Evolutionary conservation across 345 rosid species (phyloP).

Genomic region (Salix brachista): DNA sequence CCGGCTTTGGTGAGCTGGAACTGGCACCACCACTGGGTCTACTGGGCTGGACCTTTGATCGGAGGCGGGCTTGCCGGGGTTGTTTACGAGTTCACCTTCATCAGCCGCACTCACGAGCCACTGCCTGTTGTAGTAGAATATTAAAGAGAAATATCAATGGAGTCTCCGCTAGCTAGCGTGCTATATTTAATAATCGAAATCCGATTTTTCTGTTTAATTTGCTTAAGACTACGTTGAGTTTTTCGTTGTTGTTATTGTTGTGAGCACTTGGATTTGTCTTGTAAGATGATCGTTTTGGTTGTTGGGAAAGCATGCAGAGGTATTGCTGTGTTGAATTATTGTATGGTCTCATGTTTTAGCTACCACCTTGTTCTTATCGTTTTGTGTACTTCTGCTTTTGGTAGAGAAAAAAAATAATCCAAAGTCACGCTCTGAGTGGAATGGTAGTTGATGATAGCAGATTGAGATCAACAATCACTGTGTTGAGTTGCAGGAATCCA

Average conservation of each 20-base stretch:
- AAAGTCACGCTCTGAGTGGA: background rate
- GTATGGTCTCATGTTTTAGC: background rate
- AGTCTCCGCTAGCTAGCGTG: background rate
- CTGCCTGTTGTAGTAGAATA: constrained; percentile 19
- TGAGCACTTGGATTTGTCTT: background rate
- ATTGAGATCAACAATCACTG: background rate
- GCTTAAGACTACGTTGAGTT: background rate
- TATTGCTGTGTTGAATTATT: background rate
- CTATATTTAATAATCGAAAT: too few relatives aligned
- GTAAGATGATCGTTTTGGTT: background rate
- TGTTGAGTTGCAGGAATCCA: too few relatives aligned
- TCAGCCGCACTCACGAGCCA: constrained; percentile 52
- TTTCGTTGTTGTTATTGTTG: background rate
- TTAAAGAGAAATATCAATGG: background rate
- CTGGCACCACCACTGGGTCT: constrained; percentile 86
- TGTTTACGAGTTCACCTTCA: constrained; percentile 66
- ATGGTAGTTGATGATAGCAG: background rate
- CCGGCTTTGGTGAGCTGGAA: constrained; percentile 91
- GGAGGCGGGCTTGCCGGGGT: constrained; percentile 86
- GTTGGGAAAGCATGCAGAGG: background rate
- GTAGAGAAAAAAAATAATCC: background rate
- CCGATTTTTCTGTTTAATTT: background rate
- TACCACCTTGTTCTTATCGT: background rate
- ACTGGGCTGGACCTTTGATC: constrained; percentile 86
- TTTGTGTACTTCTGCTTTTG: too few relatives aligned